Evolutionary conservation across 768 basidiomycete genomes (phyloP).

Genomic region (Russula earlei): DNA sequence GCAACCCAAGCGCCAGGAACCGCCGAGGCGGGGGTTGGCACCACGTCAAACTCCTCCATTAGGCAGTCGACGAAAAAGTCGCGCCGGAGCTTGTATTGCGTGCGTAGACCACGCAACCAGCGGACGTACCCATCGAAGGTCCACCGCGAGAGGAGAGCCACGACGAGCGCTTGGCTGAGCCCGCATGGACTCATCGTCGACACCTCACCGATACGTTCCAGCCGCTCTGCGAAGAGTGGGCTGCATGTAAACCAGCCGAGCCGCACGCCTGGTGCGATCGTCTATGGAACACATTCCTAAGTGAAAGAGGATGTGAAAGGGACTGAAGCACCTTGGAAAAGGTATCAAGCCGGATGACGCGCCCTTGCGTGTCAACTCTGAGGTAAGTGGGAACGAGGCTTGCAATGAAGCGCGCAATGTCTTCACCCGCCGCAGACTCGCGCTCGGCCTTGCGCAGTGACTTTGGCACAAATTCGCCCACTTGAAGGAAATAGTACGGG

Average conservation of each 20-base stretch:
- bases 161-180: constrained; percentile 57
- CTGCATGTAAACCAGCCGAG: constrained; percentile 77
- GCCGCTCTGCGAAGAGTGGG: constrained; percentile 63
- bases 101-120: constrained; percentile 60
- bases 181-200: constrained; percentile 64
- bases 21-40: constrained; percentile 25
- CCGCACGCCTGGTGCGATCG: constrained; percentile 67
- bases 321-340: constrained; percentile 52
- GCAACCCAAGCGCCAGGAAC: constrained; percentile 25
- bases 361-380: constrained; percentile 66
- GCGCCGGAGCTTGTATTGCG: constrained; percentile 49
- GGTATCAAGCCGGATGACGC: constrained; percentile 75
- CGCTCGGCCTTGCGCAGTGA: constrained; percentile 23
- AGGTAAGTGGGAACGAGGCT: constrained; percentile 55
- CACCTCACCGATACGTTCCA: constrained; percentile 62
- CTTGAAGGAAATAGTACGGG: constrained; percentile 71
- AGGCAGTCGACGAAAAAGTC: constrained; percentile 59
- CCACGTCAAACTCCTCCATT: constrained; percentile 51
- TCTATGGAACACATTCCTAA: constrained; percentile 36
- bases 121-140: constrained; percentile 60
- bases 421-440: constrained; percentile 24
- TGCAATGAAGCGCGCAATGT: constrained; percentile 39
- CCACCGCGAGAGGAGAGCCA: constrained; percentile 57
- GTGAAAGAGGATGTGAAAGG: not conserved
- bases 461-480: constrained; percentile 44